Conservation (phyloP, 768 basidiomycete species). For the Termitomyces sp. region DNA sequence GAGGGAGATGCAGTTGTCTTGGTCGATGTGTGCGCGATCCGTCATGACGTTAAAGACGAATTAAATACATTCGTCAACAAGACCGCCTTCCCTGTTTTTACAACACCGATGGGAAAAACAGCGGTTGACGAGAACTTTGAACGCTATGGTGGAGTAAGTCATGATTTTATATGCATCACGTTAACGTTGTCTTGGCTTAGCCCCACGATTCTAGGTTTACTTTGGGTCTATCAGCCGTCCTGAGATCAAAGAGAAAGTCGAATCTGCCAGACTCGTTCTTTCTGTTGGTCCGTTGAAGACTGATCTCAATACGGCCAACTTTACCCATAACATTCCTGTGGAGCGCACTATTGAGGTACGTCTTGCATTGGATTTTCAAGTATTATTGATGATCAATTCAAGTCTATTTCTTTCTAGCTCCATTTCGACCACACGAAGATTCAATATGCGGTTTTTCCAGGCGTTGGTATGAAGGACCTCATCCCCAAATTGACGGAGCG, state of each 20-base stretch:
- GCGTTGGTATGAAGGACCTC: conserved; percentile 72
- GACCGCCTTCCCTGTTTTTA: conserved; percentile 72
- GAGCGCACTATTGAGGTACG: conserved; percentile 60
- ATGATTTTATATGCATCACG: not conserved
- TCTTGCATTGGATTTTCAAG: not conserved
- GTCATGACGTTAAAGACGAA: conserved; percentile 64
- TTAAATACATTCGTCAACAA: conserved; percentile 55
- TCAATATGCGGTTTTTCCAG: conserved; percentile 41
- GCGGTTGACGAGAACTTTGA: conserved; percentile 62
- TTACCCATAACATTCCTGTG: conserved; percentile 67
- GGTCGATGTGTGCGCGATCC: conserved; percentile 76
- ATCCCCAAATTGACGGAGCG: conserved; percentile 66
- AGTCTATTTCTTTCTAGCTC: conserved; percentile 36
- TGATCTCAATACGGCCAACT: conserved; percentile 89
- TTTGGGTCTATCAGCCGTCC: conserved; percentile 69
- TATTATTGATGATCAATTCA: not conserved
- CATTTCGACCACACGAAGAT: conserved; percentile 51
- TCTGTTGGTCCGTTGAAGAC: conserved; percentile 67
- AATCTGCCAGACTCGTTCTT: conserved; percentile 70
- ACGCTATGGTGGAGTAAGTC: conserved; percentile 76
- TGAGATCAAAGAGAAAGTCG: conserved; percentile 65
- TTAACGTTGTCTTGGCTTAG: not conserved
- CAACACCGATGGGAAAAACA: conserved; percentile 81
- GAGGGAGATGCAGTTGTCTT: conserved; percentile 70
- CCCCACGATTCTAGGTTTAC: conserved; percentile 49